Base-by-base conservation (phyloP, 345 rosid genomes). In the Reutealis trisperma region DNA sequence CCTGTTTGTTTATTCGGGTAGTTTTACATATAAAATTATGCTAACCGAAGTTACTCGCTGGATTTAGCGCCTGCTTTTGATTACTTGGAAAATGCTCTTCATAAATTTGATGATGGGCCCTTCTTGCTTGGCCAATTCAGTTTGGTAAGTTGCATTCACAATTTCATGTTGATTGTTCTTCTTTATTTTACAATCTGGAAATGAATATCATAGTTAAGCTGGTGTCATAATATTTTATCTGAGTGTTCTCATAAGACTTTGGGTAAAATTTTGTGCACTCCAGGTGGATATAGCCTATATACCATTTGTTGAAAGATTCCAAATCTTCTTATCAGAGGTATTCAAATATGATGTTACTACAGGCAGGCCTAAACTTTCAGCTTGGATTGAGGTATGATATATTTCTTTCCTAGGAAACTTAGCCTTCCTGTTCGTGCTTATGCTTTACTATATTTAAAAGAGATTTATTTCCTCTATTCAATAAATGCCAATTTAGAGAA, bases 121-220 rank as follows among this genome's bases (percentile, higher is more conserved):
- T 93, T 93, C 91, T 88, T 96, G 82, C 97, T 91, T 51, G 96
- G 98, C 52, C 90, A 88, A 75, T 80, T 89, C 68, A 90, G 94
- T 82, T 82, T 87, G 92, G 98, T 93, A 88, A 74, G 84, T 59
- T 16, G 24, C 45, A 3, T 52, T 51, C 15, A 2, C 22, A 51
- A 16, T 52, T 27, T 11, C 25, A 13, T 52, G 44, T 55, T 25
- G 27, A 52, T 62, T 27, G 3, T 74, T 63, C 70, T 27, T 54
- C 24, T 57, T 16, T n/a, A 5, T 61, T 41, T 72, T 15, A 9
- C 21, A 5, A 19, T 44, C 45, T 24, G 8, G n/a, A 27, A 27
- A 27, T 27, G 30, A 27, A 44, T 21, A 16, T 19, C 25, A 19
- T 15, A 27, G n/a, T 30, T 72, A 8, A 54, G 41, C 4, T 18